phyloP scores from a whole-genome alignment of 1,284 basidiomycete species.

The Ceratobasidium theobromae region DNA sequence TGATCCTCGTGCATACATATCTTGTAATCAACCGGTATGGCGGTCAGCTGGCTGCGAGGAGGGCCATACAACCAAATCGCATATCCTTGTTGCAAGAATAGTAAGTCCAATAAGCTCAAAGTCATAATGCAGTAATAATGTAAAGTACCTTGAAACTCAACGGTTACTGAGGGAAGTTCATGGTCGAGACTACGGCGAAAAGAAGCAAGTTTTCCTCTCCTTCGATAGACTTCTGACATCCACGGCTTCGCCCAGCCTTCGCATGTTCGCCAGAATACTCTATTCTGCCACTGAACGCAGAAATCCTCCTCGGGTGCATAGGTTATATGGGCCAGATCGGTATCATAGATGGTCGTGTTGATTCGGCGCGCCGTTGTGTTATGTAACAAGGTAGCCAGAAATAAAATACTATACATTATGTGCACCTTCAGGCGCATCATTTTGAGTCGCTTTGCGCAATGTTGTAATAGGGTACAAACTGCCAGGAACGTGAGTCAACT shows the following conservation, averaged over 20 bases:
- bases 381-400: not conserved
- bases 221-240: not conserved
- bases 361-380: not conserved
- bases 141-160: constrained; percentile 16
- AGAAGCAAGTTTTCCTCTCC: not conserved
- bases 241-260: not conserved
- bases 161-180: not conserved
- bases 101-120: not conserved
- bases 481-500: too few relatives aligned
- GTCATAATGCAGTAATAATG: not conserved
- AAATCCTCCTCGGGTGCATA: not conserved
- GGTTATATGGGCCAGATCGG: not conserved
- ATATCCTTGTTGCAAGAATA: not conserved
- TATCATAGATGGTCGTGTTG: constrained; percentile 16
- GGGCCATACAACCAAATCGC: constrained; percentile 8
- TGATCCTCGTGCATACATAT: not conserved
- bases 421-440: not conserved
- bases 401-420: not conserved
- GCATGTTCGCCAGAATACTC: constrained; percentile 6
- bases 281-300: not conserved
- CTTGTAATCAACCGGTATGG: not conserved
- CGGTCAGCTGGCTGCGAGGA: not conserved
- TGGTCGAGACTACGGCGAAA: constrained; percentile 14
- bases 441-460: too few relatives aligned
- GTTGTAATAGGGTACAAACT: too few relatives aligned